Conservation (phyloP, 73 alveolate genomes). For the Vitrella brassicaformis region DNA sequence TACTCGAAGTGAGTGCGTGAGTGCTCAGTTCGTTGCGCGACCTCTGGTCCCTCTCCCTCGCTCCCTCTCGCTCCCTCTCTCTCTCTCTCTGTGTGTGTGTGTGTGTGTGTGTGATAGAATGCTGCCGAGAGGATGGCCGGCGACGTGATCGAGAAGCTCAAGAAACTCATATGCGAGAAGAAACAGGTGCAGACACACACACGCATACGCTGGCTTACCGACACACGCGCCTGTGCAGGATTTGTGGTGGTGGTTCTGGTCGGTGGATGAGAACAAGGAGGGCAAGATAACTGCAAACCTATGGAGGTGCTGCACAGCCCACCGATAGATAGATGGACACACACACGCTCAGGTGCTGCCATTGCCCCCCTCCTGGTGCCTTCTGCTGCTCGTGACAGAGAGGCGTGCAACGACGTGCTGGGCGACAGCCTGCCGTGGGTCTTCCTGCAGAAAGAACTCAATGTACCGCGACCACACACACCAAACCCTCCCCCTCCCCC, state of each 20-base stretch:
- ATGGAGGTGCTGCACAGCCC: not conserved
- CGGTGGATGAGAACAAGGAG: not conserved
- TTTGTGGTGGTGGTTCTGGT: not conserved
- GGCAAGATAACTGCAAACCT: not conserved
- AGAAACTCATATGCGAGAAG: not conserved
- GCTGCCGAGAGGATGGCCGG: not conserved
- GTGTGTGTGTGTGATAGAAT: not conserved
- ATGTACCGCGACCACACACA: too few relatives aligned
- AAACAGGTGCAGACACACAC: not conserved
- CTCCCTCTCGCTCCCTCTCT: not conserved
- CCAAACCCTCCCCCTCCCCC: too few relatives aligned
- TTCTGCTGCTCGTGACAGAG: not conserved
- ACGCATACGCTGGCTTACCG: not conserved
- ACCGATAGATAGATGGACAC: not conserved
- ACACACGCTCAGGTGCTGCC: too few relatives aligned
- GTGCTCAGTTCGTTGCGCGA: not conserved
- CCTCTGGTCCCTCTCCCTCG: not conserved
- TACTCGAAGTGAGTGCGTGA: too few relatives aligned
- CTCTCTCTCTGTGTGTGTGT: not conserved
- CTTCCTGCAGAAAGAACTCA: not conserved
- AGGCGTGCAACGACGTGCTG: not conserved
- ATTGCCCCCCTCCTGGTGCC: too few relatives aligned
- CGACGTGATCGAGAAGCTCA: not conserved
- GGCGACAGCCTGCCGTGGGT: not conserved
- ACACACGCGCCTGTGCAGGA: not conserved